Percentiles rank a stretch among this genome's conserved stretches.
Conservation (phyloP, 2,329 filamentous ascomycete genomes). For the Venturia nashicola region DNA sequence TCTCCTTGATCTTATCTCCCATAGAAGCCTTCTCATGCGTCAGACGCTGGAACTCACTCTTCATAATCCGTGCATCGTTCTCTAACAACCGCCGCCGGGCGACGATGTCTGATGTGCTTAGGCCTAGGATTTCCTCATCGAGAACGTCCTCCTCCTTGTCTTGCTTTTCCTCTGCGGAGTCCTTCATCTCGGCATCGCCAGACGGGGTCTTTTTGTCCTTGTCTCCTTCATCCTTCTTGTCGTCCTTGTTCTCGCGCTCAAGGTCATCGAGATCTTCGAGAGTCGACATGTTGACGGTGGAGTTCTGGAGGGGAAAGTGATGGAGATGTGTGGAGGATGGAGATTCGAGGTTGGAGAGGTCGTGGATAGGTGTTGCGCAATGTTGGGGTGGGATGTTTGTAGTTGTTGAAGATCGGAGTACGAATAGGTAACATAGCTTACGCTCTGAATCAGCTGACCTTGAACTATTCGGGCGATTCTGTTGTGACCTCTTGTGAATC, state of each 20-base stretch:
- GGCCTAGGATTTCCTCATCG: conserved; percentile 84
- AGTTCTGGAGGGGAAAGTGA: not conserved
- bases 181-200: conserved; percentile 84
- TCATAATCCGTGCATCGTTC: conserved; percentile 98
- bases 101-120: conserved; percentile 89
- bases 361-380: not conserved
- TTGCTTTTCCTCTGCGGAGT: conserved; percentile 52
- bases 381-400: not conserved
- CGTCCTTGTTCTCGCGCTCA: conserved; percentile 58
- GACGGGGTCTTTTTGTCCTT: conserved; percentile 44
- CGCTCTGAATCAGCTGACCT: not conserved
- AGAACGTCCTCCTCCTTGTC: conserved; percentile 66
- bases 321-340: not conserved
- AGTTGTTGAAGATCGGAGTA: not conserved
- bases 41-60: conserved; percentile 87
- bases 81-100: conserved; percentile 85
- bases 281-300: conserved; percentile 56
- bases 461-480: not conserved
- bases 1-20: conserved; percentile 99
- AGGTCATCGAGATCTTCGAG: conserved; percentile 86
- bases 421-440: not conserved
- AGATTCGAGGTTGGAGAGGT: not conserved
- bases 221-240: conserved; percentile 38
- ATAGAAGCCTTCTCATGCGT: conserved; percentile 92
- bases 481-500: not conserved